phyloP scores from a whole-genome alignment of 2,329 filamentous ascomycete species.

The Pyrenochaeta sp. region DNA sequence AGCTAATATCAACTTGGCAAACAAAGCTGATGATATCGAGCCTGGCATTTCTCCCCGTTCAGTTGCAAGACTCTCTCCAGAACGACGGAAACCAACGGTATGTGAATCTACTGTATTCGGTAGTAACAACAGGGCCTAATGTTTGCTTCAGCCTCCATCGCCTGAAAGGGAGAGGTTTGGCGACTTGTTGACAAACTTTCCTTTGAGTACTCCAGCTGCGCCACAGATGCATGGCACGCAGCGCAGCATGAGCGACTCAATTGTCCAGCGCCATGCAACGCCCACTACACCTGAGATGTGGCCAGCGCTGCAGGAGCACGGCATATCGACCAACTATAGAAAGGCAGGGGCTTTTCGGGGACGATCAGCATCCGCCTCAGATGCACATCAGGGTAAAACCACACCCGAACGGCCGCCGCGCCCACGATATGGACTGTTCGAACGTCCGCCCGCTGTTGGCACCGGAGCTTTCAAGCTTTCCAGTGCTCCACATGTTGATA shows the following conservation, averaged over 20 bases:
- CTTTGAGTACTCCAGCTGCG: slow-evolving; percentile 27
- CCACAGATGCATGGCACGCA: slow-evolving; percentile 25
- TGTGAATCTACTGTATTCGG: slow-evolving; percentile 10
- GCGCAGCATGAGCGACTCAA: slow-evolving; percentile 38
- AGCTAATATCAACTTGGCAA: slow-evolving; percentile 14
- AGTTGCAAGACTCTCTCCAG: slow-evolving; percentile 26
- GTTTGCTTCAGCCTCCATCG: slow-evolving; percentile 26
- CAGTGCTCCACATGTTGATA: slow-evolving; percentile 25
- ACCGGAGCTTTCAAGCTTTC: neutral
- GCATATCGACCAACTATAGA: neutral
- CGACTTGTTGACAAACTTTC: slow-evolving; percentile 36
- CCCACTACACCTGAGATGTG: slow-evolving; percentile 17
- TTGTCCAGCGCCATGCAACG: slow-evolving; percentile 25
- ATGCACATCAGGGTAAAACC: slow-evolving; percentile 19
- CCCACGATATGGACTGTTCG: slow-evolving; percentile 32
- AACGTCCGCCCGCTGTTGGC: slow-evolving; percentile 12
- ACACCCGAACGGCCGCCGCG: slow-evolving; percentile 38
- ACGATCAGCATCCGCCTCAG: slow-evolving; percentile 24
- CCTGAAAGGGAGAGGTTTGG: slow-evolving; percentile 30
- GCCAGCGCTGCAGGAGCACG: neutral
- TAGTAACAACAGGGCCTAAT: slow-evolving; percentile 16
- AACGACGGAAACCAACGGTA: slow-evolving; percentile 37
- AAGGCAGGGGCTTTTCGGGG: slow-evolving; percentile 1
- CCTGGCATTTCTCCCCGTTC: slow-evolving; percentile 34
- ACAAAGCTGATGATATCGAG: slow-evolving; percentile 26